Evolutionary conservation across 1,139 yeast species (phyloP).

Genomic region (Debaryomyces nepalensis): DNA sequence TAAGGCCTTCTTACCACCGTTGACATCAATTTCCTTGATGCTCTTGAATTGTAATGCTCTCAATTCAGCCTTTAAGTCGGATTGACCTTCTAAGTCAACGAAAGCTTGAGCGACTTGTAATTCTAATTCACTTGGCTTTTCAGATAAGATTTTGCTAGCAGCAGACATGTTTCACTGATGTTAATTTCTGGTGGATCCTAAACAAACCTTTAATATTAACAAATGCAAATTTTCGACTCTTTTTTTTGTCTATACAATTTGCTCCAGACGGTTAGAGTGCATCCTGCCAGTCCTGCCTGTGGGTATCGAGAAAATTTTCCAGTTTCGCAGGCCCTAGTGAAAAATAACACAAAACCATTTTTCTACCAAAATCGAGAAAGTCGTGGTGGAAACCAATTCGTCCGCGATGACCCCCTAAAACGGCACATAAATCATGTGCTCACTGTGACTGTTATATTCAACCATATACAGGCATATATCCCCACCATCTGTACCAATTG

Average conservation of each 20-base stretch:
- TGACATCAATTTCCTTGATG: slow-evolving; percentile 96
- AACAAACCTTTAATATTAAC: slow-evolving; percentile 10
- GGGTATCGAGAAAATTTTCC: slow-evolving; percentile 11
- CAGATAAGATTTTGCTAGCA: slow-evolving; percentile 90
- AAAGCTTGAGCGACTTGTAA: slow-evolving; percentile 99
- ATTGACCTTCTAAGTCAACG: slow-evolving; percentile 92
- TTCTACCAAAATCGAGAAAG: neutral
- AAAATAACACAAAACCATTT: slow-evolving; percentile 10
- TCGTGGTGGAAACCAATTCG: neutral
- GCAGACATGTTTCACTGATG: slow-evolving; percentile 72
- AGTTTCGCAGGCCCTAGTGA: slow-evolving; percentile 5
- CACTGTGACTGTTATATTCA: neutral
- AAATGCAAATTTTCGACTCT: slow-evolving; percentile 3
- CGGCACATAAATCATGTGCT: neutral
- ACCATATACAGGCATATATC: neutral
- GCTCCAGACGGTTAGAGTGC: slow-evolving; percentile 7
- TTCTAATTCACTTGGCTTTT: slow-evolving; percentile 97
- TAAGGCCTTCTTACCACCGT: slow-evolving; percentile 99
- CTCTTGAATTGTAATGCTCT: slow-evolving; percentile 99
- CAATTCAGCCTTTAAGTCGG: slow-evolving; percentile 97
- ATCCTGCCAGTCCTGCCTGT: slow-evolving; percentile 5
- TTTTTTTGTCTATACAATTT: slow-evolving; percentile 10
- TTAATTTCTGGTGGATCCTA: slow-evolving; percentile 9
- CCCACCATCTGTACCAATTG: too few relatives aligned
- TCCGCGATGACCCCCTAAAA: neutral